Evolutionary conservation across 331 rosid genomes (phyloP).

Genomic region (Quercus tomentella): DNA sequence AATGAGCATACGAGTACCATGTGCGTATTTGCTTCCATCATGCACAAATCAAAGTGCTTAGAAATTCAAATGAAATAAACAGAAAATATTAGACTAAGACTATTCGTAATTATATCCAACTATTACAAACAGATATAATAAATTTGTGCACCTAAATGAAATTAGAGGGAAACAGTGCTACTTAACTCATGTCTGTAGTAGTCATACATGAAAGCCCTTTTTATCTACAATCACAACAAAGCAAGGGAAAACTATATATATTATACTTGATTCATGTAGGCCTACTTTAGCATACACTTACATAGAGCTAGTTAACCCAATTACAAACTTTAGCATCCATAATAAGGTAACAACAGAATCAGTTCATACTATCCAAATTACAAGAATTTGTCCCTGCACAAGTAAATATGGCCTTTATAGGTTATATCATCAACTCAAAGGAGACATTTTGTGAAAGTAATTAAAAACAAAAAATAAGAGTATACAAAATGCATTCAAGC

Average conservation of each 20-base stretch:
- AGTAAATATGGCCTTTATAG: not conserved
- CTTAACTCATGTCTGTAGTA: too few species aligned
- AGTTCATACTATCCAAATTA: not conserved
- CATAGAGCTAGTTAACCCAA: not conserved
- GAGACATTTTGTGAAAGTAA: not conserved
- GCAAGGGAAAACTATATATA: not conserved
- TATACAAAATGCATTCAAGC: not conserved
- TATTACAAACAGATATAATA: too few species aligned
- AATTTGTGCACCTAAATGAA: too few species aligned
- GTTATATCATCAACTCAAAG: not conserved
- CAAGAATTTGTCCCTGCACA: not conserved
- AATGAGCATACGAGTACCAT: not conserved
- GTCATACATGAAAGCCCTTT: not conserved
- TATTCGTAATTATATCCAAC: not conserved
- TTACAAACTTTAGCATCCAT: too few species aligned
- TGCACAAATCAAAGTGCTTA: not conserved
- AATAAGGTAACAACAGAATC: not conserved
- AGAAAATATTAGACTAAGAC: not conserved
- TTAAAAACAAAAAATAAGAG: not conserved
- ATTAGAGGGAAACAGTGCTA: too few species aligned
- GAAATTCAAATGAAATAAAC: not conserved
- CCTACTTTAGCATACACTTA: not conserved
- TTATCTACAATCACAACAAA: not conserved
- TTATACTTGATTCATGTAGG: not conserved
- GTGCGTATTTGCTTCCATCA: not conserved